Base-by-base conservation (phyloP, 495 filamentous ascomycete species). In the Hypoxylon fuscum region DNA sequence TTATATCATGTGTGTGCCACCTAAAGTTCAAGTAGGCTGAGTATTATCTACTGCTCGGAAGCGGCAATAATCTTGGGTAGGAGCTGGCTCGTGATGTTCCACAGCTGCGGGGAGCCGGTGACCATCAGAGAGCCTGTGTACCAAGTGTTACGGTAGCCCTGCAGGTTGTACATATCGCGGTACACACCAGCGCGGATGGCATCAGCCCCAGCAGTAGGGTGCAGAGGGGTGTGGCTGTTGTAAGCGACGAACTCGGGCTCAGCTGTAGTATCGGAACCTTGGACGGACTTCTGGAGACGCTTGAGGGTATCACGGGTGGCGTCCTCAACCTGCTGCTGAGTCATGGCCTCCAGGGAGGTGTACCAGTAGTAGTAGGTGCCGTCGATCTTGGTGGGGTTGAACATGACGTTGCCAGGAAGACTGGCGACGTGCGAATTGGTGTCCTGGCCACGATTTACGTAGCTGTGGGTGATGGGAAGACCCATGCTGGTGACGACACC, bases 91-190 rank as follows among this genome's bases (percentile, higher is more conserved):
- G 67, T 72, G 53, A 74, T 78, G 55, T 78, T 55, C 76, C 77
- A 79, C 15, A 80, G 45, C 44, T 69, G 55, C 6, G 69, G 66
- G 29, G 74, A 69, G 34, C 77, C 72, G n/a, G 58, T 64, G 18
- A 65, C 50, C 15, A 64, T 58, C 12, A 69, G 67, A 10, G 82
- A 81, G 5, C 81, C 82, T 0, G 82, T 85, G 49, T 79, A 87
- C 40, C 56, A 87, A 9, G 81, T 85, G 18, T 76, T 74, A 35
- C 75, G 64, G 20, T 77, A 54, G 2, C 83, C 83, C 62, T 87
- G 82, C 52, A 86, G 52, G 9, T 35, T 68, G 60, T 80, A 72
- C 27, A 83, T 42, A n/a, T 77, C 56, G 22, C 71, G 55, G 46
- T 87, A 87, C 35, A 85, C 84, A 1, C 83, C 32, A 10, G 12